Evolutionary conservation across 345 rosid species (phyloP).

Genomic region (Camelina neglecta): DNA sequence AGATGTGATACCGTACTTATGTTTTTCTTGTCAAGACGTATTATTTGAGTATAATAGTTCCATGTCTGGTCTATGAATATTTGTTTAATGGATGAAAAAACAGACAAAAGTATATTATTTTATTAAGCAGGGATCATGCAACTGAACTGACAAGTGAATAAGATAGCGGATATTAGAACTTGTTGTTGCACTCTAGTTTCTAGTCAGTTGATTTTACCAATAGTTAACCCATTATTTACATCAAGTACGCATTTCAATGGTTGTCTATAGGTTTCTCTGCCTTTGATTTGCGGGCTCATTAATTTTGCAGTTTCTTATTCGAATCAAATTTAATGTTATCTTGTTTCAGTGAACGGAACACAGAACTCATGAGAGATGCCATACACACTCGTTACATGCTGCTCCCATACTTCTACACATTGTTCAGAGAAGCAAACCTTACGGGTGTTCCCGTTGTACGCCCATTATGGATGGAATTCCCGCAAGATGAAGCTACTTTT

Average conservation of each 20-base stretch:
- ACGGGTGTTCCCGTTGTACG: slow-evolving; percentile 87
- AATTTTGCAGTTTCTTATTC: background rate
- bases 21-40: background rate
- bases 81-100: background rate
- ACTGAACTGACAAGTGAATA: background rate
- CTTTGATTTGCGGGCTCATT: slow-evolving; percentile 7
- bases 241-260: slow-evolving; percentile 8
- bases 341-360: slow-evolving; percentile 76
- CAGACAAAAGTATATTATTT: background rate
- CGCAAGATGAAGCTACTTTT: slow-evolving; percentile 83
- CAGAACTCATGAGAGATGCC: slow-evolving; percentile 86
- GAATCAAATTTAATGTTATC: slow-evolving; percentile 1
- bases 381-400: slow-evolving; percentile 81
- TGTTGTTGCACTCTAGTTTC: slow-evolving; percentile 8
- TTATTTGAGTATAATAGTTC: background rate
- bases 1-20: slow-evolving; percentile 10
- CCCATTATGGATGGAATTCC: slow-evolving; percentile 99
- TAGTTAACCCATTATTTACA: slow-evolving; percentile 15
- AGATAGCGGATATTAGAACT: background rate
- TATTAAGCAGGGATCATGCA: background rate
- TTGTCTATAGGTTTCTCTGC: slow-evolving; percentile 15
- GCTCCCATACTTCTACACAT: slow-evolving; percentile 93
- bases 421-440: slow-evolving; percentile 92
- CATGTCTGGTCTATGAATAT: slow-evolving; percentile 7
- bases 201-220: background rate